A percentile compares a stretch with the other conserved stretches of the same genome.
phyloP scores from a whole-genome alignment of 305 asterid genomes.

The Withania somnifera region DNA sequence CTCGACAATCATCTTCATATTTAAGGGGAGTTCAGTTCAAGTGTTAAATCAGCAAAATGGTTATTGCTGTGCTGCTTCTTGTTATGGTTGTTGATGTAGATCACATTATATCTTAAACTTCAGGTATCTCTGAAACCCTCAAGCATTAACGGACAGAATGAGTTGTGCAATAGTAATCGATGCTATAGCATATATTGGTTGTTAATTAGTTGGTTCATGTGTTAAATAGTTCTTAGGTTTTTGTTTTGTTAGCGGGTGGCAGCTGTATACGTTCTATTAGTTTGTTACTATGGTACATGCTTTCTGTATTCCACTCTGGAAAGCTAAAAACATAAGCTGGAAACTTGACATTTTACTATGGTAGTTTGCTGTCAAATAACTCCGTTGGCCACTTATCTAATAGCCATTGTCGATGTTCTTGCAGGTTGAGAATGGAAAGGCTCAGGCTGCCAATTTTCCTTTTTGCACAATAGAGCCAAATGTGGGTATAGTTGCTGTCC shows the following conservation, averaged over 20 bases:
- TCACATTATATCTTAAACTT: not conserved
- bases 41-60: not conserved
- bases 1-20: not conserved
- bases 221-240: not conserved
- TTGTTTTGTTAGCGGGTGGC: not conserved
- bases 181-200: too few relatives aligned
- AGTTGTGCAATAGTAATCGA: too few relatives aligned
- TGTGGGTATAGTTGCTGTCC: conserved; percentile 92
- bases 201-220: too few relatives aligned
- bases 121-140: not conserved
- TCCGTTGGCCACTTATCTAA: not conserved
- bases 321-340: not conserved
- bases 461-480: conserved; percentile 96
- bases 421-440: conserved; percentile 96
- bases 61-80: not conserved
- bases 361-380: not conserved
- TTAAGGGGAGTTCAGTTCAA: not conserved
- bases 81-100: not conserved
- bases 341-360: not conserved
- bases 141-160: not conserved
- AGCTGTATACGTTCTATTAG: not conserved
- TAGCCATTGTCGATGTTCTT: conserved; percentile 6
- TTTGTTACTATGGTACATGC: not conserved
- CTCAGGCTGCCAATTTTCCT: conserved; percentile 96
- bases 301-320: not conserved